These are phyloP conservation scores for Cystobasidium tubakii DNA, from an alignment of 768 basidiomycete species.

Conservation along the genomic window DNA sequence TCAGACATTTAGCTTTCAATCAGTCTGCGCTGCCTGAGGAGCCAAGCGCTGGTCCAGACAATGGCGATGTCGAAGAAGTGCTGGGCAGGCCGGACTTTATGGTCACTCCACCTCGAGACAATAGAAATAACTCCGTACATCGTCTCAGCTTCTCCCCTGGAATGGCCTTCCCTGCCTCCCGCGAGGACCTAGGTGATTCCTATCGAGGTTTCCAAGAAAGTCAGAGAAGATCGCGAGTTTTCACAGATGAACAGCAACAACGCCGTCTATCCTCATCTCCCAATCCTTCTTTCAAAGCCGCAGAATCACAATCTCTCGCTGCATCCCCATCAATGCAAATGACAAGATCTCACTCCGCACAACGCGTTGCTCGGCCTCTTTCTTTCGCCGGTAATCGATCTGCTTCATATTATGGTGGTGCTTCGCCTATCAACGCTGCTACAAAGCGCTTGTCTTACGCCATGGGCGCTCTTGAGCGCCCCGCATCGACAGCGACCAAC, in stretches of 20 bases:
- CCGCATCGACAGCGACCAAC: slow-evolving; percentile 15
- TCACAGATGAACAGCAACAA: slow-evolving; percentile 16
- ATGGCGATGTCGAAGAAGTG: slow-evolving; percentile 12
- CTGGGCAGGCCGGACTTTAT: background rate
- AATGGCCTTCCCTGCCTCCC: background rate
- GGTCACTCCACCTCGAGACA: slow-evolving; percentile 21
- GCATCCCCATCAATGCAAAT: background rate
- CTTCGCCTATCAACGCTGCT: background rate
- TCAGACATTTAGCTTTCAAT: slow-evolving; percentile 61
- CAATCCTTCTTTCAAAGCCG: background rate
- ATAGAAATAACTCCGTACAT: background rate
- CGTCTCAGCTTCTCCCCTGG: slow-evolving; percentile 15
- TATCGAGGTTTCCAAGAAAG: slow-evolving; percentile 6
- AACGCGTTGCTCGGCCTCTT: background rate
- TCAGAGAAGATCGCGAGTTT: slow-evolving; percentile 25
- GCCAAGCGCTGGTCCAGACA: slow-evolving; percentile 40
- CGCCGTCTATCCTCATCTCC: slow-evolving; percentile 9
- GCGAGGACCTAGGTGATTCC: slow-evolving; percentile 8
- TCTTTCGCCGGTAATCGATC: background rate
- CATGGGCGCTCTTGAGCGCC: slow-evolving; percentile 38
- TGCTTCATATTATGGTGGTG: background rate
- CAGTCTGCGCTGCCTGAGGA: slow-evolving; percentile 55
- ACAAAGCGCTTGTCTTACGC: background rate
- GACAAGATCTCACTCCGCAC: slow-evolving; percentile 13
- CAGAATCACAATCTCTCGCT: background rate